Evolutionary conservation across 129 eudicot genomes (phyloP), one percentile per base, ranked within the genome.

Genomic region (Flaveria brownii): DNA sequence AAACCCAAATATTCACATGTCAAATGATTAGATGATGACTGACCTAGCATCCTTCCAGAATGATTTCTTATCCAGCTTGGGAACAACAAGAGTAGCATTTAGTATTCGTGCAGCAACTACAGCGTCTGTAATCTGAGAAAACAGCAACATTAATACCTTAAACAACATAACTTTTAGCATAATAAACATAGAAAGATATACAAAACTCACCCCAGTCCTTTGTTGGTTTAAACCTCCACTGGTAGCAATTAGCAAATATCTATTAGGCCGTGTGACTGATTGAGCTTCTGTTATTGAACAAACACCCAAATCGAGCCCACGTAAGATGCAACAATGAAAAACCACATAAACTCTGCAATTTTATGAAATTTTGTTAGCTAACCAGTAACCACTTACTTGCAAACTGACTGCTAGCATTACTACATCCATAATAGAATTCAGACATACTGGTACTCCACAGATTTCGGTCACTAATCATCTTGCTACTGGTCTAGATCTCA

Each of bases 161-260:
- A 65, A 59, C 9, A 71, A 59, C 45, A 30, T 22, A 15, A 42
- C 15, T 18, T 26, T 16, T 10, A 9, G 8, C 46, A 46, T 18
- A 22, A 4, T 2, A 13, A 20, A 62, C 20, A 26, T 4, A 47
- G 1, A 64, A 14, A 14, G 28, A 49, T 3, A 49, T 1, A 59
- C 20, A 45, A 12, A 6, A 75, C 14, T 64, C 92, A 93, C 98
- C 93, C 98, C 98, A 43, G 97, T 93, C 81, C 98, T 85, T 87
- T 93, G 98, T 81, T 93, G 98, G 82, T 93, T 93, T 78, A 93
- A 80, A 61, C 98, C 98, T 71, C 98, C 98, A 87, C 98, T 93
- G 15, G 97, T 88, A 3, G 83, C 97, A 85, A 93, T 90, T 18
- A 82, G 69, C 85, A 93, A 84, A 81, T 93, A 93, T 2, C 96